phyloP scores from a whole-genome alignment of 2,329 filamentous ascomycete species.

The Ophiostoma sp. region DNA sequence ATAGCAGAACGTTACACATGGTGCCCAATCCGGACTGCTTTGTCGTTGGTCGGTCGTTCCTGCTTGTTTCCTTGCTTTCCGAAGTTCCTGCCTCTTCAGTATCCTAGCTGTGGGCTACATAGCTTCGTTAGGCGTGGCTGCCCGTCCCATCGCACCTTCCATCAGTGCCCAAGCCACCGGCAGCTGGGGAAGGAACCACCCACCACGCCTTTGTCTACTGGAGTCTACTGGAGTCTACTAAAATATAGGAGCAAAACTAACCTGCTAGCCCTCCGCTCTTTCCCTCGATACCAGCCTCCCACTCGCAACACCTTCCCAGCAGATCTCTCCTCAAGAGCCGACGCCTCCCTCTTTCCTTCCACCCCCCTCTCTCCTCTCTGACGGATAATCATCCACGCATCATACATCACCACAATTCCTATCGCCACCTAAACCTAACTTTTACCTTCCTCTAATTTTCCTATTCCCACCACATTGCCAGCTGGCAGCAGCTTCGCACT shows the following conservation, averaged over 20 bases:
- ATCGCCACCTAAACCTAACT: not conserved
- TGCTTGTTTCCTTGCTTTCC: slow-evolving; percentile 1
- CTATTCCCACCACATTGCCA: not conserved
- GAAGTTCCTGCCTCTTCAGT: not conserved
- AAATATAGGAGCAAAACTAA: not conserved
- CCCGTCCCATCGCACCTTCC: not conserved
- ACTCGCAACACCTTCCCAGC: not conserved
- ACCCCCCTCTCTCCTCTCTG: slow-evolving; percentile 2
- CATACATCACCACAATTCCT: slow-evolving; percentile 10
- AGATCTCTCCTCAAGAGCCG: slow-evolving; percentile 12
- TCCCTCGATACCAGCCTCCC: slow-evolving; percentile 3
- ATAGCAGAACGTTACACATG: not conserved
- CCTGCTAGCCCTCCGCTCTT: slow-evolving; percentile 1
- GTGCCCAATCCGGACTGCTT: not conserved
- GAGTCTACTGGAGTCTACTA: not conserved
- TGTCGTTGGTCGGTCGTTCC: not conserved
- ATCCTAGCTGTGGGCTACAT: slow-evolving; percentile 6
- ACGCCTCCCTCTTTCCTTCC: slow-evolving; percentile 7
- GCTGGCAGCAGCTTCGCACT: not conserved
- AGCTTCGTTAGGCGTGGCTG: not conserved
- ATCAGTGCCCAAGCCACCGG: slow-evolving; percentile 6
- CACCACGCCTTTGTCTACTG: not conserved
- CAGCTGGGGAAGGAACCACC: slow-evolving; percentile 1
- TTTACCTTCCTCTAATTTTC: not conserved
- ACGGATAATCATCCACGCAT: slow-evolving; percentile 9